These are phyloP conservation scores for Solanum chilense DNA, from an alignment of 257 asterid genomes.

Conservation along the genomic window DNA sequence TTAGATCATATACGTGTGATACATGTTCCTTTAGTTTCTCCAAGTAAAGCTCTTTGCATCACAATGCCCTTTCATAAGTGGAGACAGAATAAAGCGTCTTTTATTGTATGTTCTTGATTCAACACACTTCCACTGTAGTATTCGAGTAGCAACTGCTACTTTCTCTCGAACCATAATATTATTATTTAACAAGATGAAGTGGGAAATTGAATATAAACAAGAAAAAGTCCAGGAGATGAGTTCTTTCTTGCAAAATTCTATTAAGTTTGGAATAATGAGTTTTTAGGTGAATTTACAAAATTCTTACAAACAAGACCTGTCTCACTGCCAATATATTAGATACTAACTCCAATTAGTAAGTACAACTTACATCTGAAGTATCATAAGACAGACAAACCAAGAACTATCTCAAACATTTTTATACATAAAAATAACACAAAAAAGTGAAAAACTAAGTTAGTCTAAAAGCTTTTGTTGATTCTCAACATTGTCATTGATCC, in stretches of 20 bases:
- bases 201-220: neutral
- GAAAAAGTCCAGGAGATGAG: neutral
- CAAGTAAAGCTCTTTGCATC: no score
- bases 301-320: neutral
- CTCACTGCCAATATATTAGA: neutral
- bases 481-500: conserved; percentile 32
- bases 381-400: neutral
- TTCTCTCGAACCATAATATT: no score
- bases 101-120: neutral
- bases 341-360: neutral
- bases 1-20: no score
- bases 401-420: neutral
- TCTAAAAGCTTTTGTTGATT: conserved; percentile 28
- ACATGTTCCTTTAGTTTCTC: no score
- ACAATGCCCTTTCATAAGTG: no score
- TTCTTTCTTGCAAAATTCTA: neutral
- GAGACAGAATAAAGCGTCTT: no score
- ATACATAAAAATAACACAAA: neutral
- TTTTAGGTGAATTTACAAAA: neutral
- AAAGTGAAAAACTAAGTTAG: neutral
- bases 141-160: neutral
- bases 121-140: neutral
- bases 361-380: neutral
- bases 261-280: neutral
- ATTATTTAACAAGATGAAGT: neutral